Evolutionary conservation across 1,139 yeast species (phyloP), one percentile per base, ranked within the genome.

Genomic region (Candida sanyaensis): DNA sequence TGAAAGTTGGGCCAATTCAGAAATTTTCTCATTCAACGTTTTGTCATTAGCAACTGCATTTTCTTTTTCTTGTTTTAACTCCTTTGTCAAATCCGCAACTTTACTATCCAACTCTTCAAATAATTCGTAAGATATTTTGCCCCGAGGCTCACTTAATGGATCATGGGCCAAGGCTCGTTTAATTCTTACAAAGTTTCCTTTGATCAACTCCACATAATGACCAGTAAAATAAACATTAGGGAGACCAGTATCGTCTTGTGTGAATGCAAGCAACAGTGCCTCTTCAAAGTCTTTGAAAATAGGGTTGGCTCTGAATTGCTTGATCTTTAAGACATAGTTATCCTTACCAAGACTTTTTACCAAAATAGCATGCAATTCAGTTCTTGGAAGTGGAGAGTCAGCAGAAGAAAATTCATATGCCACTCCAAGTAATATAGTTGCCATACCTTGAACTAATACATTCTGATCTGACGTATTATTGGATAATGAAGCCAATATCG

Each of bases 351-450:
- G 71, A n/a, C 85, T 75, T 50, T 83, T 86, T 2, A 78, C 72
- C 31, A 95, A 69, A 39, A 89, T 67, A 1, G 80, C 67, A 59
- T 84, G 84, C 37, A 89, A 70, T n/a, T 83, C 86, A 1, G 65
- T 62, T 56, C 97, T 77, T 0, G 89, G 59, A 10, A 88, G 67
- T 1, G 97, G 92, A 0, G 97, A 88, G 2, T 73, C 70, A 44
- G 77, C 76, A 2, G 90, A 73, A 5, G 95, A 84, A 61, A 92
- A 93, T 54, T 92, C 97, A 61, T 89, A 95, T 0, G 84, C 75
- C 1, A 88, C 75, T 24, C 97, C 97, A 10, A 93, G 63, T 29
- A 92, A 68, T 21, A 87, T 73, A 0, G 90, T 78, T 1, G 87
- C 79, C 76, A 92, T 74, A 1, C 97, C 93, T 60, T 88, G 91